Evolutionary conservation across 768 basidiomycete species (phyloP).

Genomic region (Tulasnella sp.): DNA sequence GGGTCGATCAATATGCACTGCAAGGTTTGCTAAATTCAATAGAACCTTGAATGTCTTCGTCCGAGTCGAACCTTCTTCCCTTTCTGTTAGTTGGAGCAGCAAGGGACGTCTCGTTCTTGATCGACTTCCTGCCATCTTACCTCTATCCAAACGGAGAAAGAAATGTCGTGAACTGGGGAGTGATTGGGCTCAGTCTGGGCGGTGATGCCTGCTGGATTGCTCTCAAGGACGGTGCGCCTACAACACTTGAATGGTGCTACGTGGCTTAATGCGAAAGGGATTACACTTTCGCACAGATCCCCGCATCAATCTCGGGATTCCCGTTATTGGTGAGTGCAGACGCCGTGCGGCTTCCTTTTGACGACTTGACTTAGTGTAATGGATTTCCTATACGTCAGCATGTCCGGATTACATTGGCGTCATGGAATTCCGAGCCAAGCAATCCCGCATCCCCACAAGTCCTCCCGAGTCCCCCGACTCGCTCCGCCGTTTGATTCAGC

Average conservation of each 20-base stretch:
- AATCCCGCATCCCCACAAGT: conserved; percentile 36
- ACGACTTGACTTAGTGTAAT: neutral
- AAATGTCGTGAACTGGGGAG: conserved; percentile 56
- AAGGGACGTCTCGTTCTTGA: conserved; percentile 67
- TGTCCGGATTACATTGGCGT: conserved; percentile 61
- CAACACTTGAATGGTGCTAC: neutral
- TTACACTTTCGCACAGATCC: conserved; percentile 32
- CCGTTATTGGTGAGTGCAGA: conserved; percentile 30
- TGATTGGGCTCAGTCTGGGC: conserved; percentile 72
- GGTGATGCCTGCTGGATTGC: conserved; percentile 78
- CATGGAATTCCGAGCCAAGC: conserved; percentile 48
- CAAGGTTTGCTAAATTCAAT: conserved; percentile 31
- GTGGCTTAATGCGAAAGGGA: conserved; percentile 26
- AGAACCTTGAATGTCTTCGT: no score
- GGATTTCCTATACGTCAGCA: conserved; percentile 32
- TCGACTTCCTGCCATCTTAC: conserved; percentile 68
- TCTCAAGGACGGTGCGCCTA: conserved; percentile 43
- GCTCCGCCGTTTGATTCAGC: conserved; percentile 36
- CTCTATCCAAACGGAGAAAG: conserved; percentile 63
- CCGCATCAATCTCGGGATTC: conserved; percentile 38
- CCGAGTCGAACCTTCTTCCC: neutral
- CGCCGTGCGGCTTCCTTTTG: neutral
- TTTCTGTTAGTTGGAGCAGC: conserved; percentile 50
- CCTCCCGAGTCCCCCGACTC: conserved; percentile 53
- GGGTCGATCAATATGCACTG: conserved; percentile 44